Evolutionary conservation across 257 asterid genomes (phyloP), one percentile per base, ranked within the genome.

Genomic region (Schizonepeta tenuifolia): DNA sequence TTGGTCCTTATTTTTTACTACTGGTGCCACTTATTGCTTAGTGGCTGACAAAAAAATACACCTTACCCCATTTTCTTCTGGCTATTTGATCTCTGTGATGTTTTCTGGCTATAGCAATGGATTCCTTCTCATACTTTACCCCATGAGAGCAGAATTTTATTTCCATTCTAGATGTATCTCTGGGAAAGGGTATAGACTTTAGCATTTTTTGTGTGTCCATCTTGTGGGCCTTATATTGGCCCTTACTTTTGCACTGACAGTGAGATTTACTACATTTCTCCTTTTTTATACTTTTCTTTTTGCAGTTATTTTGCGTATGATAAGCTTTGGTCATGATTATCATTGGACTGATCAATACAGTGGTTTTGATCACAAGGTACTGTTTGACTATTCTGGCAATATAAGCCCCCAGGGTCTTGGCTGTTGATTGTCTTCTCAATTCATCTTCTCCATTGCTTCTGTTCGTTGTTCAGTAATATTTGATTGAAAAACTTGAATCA

Each of bases 291-390:
- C 65, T 1, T 50, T 43, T 41, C 36, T 31, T 5, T 78, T 2
- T 69, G 66, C 94, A 94, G 99, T 94, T 85, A 89, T 90, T 72
- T 77, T 94, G 81, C 96, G 99, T 33, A 94, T 94, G 99, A 86
- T 94, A 77, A 94, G 99, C 89, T 94, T 88, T 78, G 99, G 99
- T 10, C 86, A 77, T 83, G 99, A 94, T 81, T 94, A 91, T 81
- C 97, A 94, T 64, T 94, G 95, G 98, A 88, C 79, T 67, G 87
- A 86, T 71, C 80, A 82, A 73, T 44, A 74, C 67, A 76, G 54
- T 65, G 84, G 78, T 71, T 83, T 91, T 76, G 95, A 94, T 82
- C 81, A 79, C 73, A 85, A 94, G 97, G 99, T 94, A 70, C 43
- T 65, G 24, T 73, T 49, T 46, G 70, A 43, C 35, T 55, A 13